Evolutionary conservation across 768 basidiomycete genomes (phyloP), one percentile per base, ranked within the genome.

Genomic region (Leccinum disarticulatum): DNA sequence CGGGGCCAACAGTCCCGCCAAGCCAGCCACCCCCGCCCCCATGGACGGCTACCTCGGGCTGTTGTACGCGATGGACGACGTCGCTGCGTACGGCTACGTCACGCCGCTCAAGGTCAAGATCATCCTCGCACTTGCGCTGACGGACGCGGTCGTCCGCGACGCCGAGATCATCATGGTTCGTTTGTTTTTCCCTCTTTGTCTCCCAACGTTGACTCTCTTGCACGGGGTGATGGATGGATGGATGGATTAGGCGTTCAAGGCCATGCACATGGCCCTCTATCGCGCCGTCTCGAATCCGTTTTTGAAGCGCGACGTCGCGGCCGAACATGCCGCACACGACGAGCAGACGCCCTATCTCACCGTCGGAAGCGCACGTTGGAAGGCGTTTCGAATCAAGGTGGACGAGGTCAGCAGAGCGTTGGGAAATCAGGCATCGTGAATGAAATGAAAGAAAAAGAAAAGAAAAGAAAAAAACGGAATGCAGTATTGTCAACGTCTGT

Each of bases 81-180:
- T 92, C 53, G 93, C 91, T 2, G 91, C 93, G 41, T 95, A 95
- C 73, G 94, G 93, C 43, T 96, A 93, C 74, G 84, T 94, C 53
- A 94, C 92, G 10, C 91, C 93, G 13, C 77, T 92, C 61, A 91
- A 89, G 69, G 81, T 94, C 67, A 95, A 94, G 78, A 93, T 96
- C 66, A 82, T 96, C 58, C 69, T 95, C 55, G 88, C 87, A 1
- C 74, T 95, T 54, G 87, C 90, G 8, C 75, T 95, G 62, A 85
- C 90, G 8, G 94, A 96, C 68, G 80, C 89, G 13, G 83, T 94
- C 22, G 85, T 95, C 31, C 84, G 85, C 41, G 94, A 96, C 69
- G 79, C 81, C 27, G 93, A 95, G 66, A 81, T 95, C 59, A 81
- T 83, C 62, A 83, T 83, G 69, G 93, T 93, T 56, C 62, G 87